phyloP scores from a whole-genome alignment of 768 basidiomycete species.

The Calvatia gigantea region DNA sequence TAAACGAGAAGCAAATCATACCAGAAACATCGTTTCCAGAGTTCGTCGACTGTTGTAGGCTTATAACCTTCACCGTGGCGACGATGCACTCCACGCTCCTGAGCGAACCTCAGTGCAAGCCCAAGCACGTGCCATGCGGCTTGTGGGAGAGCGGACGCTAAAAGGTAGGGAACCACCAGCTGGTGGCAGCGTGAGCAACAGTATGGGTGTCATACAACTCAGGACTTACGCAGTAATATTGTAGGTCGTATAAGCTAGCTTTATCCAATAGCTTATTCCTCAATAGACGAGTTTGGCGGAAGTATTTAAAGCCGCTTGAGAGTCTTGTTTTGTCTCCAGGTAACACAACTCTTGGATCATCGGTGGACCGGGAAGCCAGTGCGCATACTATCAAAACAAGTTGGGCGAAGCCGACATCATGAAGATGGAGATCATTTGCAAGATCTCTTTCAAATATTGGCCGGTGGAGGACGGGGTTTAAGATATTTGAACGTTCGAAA shows the following conservation, averaged over 20 bases:
- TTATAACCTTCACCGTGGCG: slow-evolving; percentile 31
- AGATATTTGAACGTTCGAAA: slow-evolving; percentile 49
- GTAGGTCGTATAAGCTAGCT: slow-evolving; percentile 66
- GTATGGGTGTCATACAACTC: slow-evolving; percentile 13
- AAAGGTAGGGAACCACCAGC: slow-evolving; percentile 31
- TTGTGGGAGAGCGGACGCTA: slow-evolving; percentile 45
- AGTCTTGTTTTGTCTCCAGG: slow-evolving; percentile 34
- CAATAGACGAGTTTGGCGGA: slow-evolving; percentile 58
- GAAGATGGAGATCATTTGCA: slow-evolving; percentile 41
- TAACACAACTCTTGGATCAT: slow-evolving; percentile 40
- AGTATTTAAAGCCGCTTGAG: slow-evolving; percentile 59
- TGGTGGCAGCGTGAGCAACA: slow-evolving; percentile 12
- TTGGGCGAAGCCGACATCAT: slow-evolving; percentile 47
- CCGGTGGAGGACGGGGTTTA: slow-evolving; percentile 63
- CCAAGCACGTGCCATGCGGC: slow-evolving; percentile 55
- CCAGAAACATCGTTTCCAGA: slow-evolving; percentile 62
- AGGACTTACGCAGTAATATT: slow-evolving; percentile 57
- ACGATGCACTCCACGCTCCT: slow-evolving; percentile 64
- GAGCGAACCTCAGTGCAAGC: slow-evolving; percentile 54
- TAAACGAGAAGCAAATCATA: slow-evolving; percentile 16
- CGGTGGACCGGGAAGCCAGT: slow-evolving; percentile 52
- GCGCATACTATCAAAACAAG: slow-evolving; percentile 67
- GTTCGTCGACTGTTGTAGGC: slow-evolving; percentile 46
- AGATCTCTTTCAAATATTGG: slow-evolving; percentile 57
- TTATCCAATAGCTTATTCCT: slow-evolving; percentile 53